Evolutionary conservation across 305 asterid species (phyloP).

Genomic region (Solanum chacoense): DNA sequence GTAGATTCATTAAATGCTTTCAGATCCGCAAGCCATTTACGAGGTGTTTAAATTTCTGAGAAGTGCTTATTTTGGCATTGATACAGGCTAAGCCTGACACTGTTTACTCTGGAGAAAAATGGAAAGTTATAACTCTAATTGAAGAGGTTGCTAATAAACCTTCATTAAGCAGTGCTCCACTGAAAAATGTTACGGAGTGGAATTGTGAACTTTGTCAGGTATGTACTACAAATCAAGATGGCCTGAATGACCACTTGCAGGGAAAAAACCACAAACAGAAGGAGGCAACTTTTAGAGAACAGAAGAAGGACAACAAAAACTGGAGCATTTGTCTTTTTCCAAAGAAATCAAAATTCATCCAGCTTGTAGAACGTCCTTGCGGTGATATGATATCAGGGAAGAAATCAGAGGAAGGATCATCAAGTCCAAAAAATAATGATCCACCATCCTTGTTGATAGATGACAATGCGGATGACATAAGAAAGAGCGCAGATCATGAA

Average conservation of each 20-base stretch:
- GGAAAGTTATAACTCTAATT: slow-evolving; percentile 18
- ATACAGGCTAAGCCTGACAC: slow-evolving; percentile 24
- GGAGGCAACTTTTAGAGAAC: slow-evolving; percentile 23
- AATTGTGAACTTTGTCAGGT: slow-evolving; percentile 6
- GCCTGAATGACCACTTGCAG: slow-evolving; percentile 23
- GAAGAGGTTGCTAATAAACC: slow-evolving; percentile 1
- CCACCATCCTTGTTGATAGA: background rate
- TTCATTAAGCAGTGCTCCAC: background rate
- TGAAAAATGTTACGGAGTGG: background rate
- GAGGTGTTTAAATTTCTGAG: background rate
- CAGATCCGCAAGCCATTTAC: background rate
- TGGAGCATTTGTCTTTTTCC: slow-evolving; percentile 18
- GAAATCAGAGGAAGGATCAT: slow-evolving; percentile 1
- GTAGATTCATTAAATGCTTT: background rate
- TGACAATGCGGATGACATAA: background rate
- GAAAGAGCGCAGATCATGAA: background rate
- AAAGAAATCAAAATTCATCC: slow-evolving; percentile 1
- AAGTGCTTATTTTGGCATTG: background rate
- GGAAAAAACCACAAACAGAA: slow-evolving; percentile 15
- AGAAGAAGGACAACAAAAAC: slow-evolving; percentile 8
- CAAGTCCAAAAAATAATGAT: background rate
- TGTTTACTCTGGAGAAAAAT: slow-evolving; percentile 26
- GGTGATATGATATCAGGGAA: background rate
- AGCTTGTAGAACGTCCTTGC: background rate
- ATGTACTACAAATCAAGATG: slow-evolving; percentile 14